Conservation (phyloP, 768 basidiomycete species). For the Daedalea quercina region DNA sequence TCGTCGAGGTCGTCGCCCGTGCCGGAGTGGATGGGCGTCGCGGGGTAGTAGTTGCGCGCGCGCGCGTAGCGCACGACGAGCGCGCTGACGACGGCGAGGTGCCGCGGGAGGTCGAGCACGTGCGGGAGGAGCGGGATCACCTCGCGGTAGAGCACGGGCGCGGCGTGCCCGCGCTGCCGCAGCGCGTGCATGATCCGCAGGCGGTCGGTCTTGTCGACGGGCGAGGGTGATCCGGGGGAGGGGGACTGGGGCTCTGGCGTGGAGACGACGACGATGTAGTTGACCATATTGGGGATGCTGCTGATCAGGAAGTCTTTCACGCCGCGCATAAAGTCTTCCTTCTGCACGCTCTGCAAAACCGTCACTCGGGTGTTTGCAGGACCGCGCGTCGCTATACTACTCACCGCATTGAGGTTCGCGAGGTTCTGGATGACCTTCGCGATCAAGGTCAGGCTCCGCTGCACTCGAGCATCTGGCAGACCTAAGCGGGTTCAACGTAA, state of each 20-base stretch:
- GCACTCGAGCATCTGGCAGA: slow-evolving; percentile 56
- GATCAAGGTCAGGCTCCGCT: slow-evolving; percentile 77
- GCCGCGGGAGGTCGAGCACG: slow-evolving; percentile 70
- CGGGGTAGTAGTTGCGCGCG: slow-evolving; percentile 24
- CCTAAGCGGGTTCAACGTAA: slow-evolving; percentile 47
- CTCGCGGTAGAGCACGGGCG: slow-evolving; percentile 59
- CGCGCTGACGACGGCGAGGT: slow-evolving; percentile 71
- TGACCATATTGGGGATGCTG: slow-evolving; percentile 63
- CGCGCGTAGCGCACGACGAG: slow-evolving; percentile 63
- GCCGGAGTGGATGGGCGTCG: background rate
- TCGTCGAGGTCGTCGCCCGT: slow-evolving; percentile 40
- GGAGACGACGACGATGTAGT: slow-evolving; percentile 72
- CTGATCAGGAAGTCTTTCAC: slow-evolving; percentile 67
- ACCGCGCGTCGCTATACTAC: background rate
- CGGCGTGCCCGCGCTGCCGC: slow-evolving; percentile 46
- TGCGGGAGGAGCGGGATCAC: slow-evolving; percentile 68
- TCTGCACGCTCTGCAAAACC: slow-evolving; percentile 41
- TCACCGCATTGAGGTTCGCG: slow-evolving; percentile 73
- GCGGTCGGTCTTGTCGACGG: slow-evolving; percentile 37
- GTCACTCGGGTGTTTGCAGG: background rate
- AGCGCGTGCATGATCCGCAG: slow-evolving; percentile 42
- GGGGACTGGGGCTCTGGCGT: slow-evolving; percentile 32
- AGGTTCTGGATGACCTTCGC: slow-evolving; percentile 88
- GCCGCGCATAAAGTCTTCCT: slow-evolving; percentile 78
- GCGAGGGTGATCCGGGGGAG: slow-evolving; percentile 4